Conservation (phyloP, 2,329 filamentous ascomycete genomes). For the Metarhizium guizhouense region DNA sequence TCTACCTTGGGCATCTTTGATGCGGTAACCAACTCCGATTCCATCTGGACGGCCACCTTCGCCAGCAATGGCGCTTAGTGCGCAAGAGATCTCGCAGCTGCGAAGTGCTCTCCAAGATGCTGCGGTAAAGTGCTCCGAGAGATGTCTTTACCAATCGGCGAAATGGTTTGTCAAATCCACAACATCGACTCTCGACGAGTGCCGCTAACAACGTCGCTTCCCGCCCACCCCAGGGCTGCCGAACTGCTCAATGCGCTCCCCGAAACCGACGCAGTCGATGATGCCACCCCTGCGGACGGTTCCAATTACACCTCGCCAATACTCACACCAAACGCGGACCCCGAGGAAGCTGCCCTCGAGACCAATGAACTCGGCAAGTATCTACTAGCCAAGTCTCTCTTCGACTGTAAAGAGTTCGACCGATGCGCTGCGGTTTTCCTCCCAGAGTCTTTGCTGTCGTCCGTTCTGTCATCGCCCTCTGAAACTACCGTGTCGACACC, state of each 20-base stretch:
- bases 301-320: constrained; percentile 34
- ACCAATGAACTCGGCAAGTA: constrained; percentile 73
- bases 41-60: background rate
- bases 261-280: constrained; percentile 44
- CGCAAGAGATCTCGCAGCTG: constrained; percentile 53
- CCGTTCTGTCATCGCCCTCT: constrained; percentile 45
- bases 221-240: constrained; percentile 59
- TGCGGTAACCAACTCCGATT: background rate
- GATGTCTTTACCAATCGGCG: constrained; percentile 89
- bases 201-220: background rate
- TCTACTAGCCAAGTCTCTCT: constrained; percentile 84
- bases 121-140: constrained; percentile 82
- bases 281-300: constrained; percentile 18
- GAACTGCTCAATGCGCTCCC: constrained; percentile 83
- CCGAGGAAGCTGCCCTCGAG: constrained; percentile 67
- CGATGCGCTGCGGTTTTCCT: constrained; percentile 85
- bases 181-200: background rate
- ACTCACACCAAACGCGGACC: constrained; percentile 52
- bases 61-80: constrained; percentile 41
- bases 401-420: constrained; percentile 92
- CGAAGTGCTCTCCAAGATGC: constrained; percentile 73
- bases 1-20: background rate
- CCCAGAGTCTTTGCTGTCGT: constrained; percentile 67
- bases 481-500: constrained; percentile 24
- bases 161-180: constrained; percentile 64